These are phyloP conservation scores for Allium fistulosum DNA, from an alignment of 106 monocot genomes.

Conservation along the genomic window DNA sequence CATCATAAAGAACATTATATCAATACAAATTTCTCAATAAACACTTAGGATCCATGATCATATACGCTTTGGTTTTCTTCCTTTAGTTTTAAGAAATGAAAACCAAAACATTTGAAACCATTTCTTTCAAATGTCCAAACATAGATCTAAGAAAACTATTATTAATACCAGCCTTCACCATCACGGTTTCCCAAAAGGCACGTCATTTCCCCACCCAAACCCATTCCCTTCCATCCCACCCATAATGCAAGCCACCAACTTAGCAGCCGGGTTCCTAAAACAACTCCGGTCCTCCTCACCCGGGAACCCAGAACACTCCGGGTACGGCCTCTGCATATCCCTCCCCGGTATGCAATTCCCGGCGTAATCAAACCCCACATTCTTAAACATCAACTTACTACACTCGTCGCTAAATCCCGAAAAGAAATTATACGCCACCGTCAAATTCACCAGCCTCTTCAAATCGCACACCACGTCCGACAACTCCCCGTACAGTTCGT, in stretches of 20 bases:
- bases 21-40: too few species aligned
- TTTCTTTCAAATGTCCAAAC: too few species aligned
- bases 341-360: slow-evolving; percentile 76
- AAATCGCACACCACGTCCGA: slow-evolving; percentile 66
- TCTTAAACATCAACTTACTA: slow-evolving; percentile 26
- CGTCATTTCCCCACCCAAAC: too few species aligned
- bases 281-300: slow-evolving; percentile 35
- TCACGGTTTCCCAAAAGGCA: too few species aligned
- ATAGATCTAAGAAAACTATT: too few species aligned
- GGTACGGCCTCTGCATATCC: slow-evolving; percentile 62
- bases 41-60: too few species aligned
- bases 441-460: slow-evolving; percentile 55
- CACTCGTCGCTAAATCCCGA: slow-evolving; percentile 62
- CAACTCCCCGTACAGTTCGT: slow-evolving; percentile 60
- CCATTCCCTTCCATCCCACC: background rate
- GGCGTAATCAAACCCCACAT: slow-evolving; percentile 61
- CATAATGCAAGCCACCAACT: slow-evolving; percentile 12
- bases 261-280: slow-evolving; percentile 19
- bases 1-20: too few species aligned
- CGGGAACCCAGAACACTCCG: slow-evolving; percentile 43
- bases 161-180: too few species aligned
- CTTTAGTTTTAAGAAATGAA: too few species aligned
- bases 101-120: too few species aligned
- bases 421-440: slow-evolving; percentile 62
- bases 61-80: too few species aligned